These are phyloP conservation scores for Coemansia sp. DNA, from an alignment of 192 early-diverging fungal species.

Conservation along the genomic window DNA sequence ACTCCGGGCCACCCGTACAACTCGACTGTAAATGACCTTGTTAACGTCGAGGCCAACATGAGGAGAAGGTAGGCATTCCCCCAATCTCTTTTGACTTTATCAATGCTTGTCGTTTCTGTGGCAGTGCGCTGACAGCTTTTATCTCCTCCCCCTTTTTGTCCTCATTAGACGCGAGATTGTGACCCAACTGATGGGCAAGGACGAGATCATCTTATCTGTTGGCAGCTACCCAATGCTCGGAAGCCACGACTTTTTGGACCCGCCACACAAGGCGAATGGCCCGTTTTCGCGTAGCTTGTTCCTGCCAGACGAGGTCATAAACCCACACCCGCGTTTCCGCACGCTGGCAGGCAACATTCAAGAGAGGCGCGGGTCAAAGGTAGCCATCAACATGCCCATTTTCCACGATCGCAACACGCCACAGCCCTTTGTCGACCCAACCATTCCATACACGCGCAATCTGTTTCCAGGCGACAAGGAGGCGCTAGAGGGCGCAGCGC, in stretches of 20 bases:
- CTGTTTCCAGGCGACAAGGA: conserved; percentile 67
- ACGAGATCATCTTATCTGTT: conserved; percentile 77
- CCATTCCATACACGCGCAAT: conserved; percentile 60
- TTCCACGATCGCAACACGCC: conserved; percentile 91
- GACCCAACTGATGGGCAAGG: conserved; percentile 55
- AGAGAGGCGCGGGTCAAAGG: conserved; percentile 87
- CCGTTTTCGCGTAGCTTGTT: conserved; percentile 80
- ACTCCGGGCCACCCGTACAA: conserved; percentile 93
- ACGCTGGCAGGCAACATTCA: conserved; percentile 95
- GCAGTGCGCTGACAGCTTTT: background rate
- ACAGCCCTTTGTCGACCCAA: conserved; percentile 78
- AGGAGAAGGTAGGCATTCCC: conserved; percentile 32
- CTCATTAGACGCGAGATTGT: conserved; percentile 67
- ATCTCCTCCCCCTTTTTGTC: background rate
- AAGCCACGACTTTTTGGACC: conserved; percentile 65
- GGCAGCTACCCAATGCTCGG: conserved; percentile 92
- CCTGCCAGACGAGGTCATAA: conserved; percentile 91
- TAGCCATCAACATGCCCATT: conserved; percentile 94
- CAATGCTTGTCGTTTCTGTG: background rate
- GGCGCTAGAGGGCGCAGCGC: conserved; percentile 70
- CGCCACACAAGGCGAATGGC: conserved; percentile 68
- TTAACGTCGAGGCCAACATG: conserved; percentile 90
- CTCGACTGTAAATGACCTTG: conserved; percentile 71
- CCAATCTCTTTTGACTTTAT: background rate
- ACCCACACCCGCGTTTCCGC: conserved; percentile 88